Evolutionary conservation across 2,329 filamentous ascomycete genomes (phyloP).

Genomic region (Penicillium sp.): DNA sequence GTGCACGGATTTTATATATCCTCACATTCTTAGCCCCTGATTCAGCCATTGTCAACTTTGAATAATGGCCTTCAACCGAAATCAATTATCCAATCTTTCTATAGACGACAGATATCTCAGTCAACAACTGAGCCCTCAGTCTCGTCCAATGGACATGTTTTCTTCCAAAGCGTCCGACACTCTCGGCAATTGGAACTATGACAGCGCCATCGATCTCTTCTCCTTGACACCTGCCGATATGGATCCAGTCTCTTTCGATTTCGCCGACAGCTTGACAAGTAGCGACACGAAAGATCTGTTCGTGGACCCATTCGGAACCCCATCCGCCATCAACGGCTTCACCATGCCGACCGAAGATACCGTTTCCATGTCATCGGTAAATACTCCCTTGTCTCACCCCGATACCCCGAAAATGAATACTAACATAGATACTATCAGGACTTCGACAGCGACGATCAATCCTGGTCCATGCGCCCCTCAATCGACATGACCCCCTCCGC

Average conservation of each 20-base stretch:
- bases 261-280: conserved; percentile 30
- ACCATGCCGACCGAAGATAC: conserved; percentile 34
- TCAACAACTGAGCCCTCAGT: conserved; percentile 21
- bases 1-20: conserved; percentile 2
- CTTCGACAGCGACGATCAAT: conserved; percentile 36
- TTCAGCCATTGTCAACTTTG: background rate
- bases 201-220: conserved; percentile 37
- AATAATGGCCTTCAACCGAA: conserved; percentile 20
- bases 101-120: conserved; percentile 21
- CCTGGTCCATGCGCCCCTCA: conserved; percentile 28
- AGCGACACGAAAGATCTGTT: conserved; percentile 33
- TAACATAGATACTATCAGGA: conserved; percentile 22
- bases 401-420: background rate
- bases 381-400: background rate
- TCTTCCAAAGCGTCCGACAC: conserved; percentile 32
- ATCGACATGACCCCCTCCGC: conserved; percentile 12
- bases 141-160: conserved; percentile 22
- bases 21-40: background rate
- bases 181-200: conserved; percentile 38
- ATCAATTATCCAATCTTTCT: conserved; percentile 15
- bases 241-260: conserved; percentile 31
- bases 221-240: conserved; percentile 33
- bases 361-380: conserved; percentile 29
- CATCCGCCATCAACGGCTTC: conserved; percentile 32
- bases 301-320: conserved; percentile 30